Conservation (phyloP, 208 protist species). For the Acanthamoeba lenticulata region DNA sequence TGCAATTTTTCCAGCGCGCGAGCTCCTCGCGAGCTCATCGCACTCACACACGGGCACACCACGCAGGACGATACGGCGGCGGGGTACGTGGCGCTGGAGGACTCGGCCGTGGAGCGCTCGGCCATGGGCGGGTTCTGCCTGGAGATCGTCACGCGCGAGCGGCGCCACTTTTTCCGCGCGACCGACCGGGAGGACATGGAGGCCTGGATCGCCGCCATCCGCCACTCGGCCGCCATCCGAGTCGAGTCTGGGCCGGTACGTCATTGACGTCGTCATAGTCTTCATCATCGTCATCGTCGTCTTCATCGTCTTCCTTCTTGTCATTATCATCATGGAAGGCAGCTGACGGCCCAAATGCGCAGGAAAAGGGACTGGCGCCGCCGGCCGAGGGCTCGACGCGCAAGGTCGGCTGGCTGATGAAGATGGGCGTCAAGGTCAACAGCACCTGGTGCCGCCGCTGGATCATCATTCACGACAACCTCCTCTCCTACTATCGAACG, state of each 20-base stretch:
- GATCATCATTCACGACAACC: conserved; percentile 1
- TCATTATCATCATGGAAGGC: too few species aligned
- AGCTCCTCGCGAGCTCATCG: too few species aligned
- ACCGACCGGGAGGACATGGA: conserved; percentile 11
- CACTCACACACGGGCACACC: too few species aligned
- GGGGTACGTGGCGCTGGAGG: background rate
- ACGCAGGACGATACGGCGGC: background rate
- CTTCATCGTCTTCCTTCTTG: too few species aligned
- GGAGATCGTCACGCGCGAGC: background rate
- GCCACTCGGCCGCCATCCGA: background rate
- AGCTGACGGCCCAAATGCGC: too few species aligned
- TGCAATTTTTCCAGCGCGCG: background rate
- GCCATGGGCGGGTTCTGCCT: background rate
- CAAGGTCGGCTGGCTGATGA: conserved; percentile 30
- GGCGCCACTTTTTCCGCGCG: background rate
- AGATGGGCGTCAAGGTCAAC: conserved; percentile 32
- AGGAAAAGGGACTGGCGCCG: background rate
- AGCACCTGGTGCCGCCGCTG: conserved; percentile 23
- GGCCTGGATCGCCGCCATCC: background rate
- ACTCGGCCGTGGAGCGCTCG: background rate
- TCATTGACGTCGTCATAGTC: background rate
- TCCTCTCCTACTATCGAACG: conserved; percentile 23
- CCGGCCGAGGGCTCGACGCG: background rate
- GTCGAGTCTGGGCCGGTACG: background rate
- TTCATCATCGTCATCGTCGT: too few species aligned